Evolutionary conservation across 768 basidiomycete genomes (phyloP), one percentile per base, ranked within the genome.

Genomic region (Glaciozyma antarctica): DNA sequence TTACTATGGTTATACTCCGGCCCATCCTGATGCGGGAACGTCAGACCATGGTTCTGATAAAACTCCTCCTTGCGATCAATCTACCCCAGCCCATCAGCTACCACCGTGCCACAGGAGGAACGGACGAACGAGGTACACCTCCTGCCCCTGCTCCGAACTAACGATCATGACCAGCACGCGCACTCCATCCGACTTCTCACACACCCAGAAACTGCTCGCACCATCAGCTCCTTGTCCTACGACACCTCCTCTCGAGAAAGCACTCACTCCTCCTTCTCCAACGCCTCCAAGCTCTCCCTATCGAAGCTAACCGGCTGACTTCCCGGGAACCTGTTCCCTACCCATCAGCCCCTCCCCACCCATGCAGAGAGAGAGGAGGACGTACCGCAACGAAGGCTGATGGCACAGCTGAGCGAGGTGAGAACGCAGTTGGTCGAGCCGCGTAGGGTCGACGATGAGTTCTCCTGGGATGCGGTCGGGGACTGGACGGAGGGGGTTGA

Each of bases 121-220:
- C n/a, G 59, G 52, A 77, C 87, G 70, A 70, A 94, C 95, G 34
- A 97, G 81, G 77, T 84, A 95, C 5, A 87, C 83, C 58, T 81
- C 79, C 68, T 81, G 80, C 54, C 73, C 75, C 71, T 43, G 76
- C 70, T 56, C 77, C 72, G 79, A 87, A 80, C 58, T 86, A 82
- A 75, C 82, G 58, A 98, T 82, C 64, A 94, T 78, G 59, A 98
- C 83, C 34, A 99, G 80, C 48, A 98, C 88, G 44, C 95, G 85
- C 59, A 99, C 76, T 17, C 95, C 95, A 75, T 98, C 95, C 17
- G 90, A 94, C 80, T 98, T 98, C 80, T 99, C 95, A 78, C 92
- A 95, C 51, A 99, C 95, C 94, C 94, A 99, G 77, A 88, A 99
- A 75, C 93, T 97, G 75, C 55, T 32, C 32, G 5, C 32, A 5